phyloP scores from a whole-genome alignment of 2,329 filamentous ascomycete genomes.

The Huntiella savannae region DNA sequence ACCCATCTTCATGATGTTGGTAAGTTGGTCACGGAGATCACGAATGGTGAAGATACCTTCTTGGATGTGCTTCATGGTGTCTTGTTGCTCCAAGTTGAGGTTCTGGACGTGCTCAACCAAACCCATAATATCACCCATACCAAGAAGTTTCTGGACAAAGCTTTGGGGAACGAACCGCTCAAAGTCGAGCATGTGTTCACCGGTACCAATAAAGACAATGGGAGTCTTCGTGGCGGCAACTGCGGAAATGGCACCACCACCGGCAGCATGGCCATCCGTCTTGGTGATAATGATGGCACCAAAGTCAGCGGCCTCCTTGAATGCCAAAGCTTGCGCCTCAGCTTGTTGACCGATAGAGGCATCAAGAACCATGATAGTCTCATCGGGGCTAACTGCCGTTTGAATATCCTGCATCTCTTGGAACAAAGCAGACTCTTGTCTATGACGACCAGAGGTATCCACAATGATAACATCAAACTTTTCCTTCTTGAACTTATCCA shows the following conservation, averaged over 20 bases:
- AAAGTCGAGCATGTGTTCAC: constrained; percentile 89
- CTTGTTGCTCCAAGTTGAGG: constrained; percentile 89
- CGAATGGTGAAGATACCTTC: constrained; percentile 92
- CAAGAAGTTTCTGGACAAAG: constrained; percentile 82
- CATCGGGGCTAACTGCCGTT: constrained; percentile 64
- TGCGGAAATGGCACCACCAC: constrained; percentile 91
- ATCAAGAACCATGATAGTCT: constrained; percentile 97
- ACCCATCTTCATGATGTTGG: constrained; percentile 99
- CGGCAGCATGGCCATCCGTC: constrained; percentile 86
- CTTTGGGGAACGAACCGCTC: constrained; percentile 84
- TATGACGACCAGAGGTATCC: constrained; percentile 85
- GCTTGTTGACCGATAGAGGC: constrained; percentile 92
- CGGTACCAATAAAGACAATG: constrained; percentile 94
- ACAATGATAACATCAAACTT: constrained; percentile 97
- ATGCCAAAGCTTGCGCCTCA: constrained; percentile 83
- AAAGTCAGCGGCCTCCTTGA: constrained; percentile 94
- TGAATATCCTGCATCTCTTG: constrained; percentile 98
- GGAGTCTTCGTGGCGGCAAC: constrained; percentile 92
- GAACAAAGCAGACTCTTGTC: constrained; percentile 87
- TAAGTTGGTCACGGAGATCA: constrained; percentile 83
- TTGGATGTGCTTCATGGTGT: constrained; percentile 96
- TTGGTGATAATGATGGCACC: constrained; percentile 98
- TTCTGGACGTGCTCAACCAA: constrained; percentile 92
- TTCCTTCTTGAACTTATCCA: constrained; percentile 98
- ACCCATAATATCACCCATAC: constrained; percentile 93